A percentile compares a stretch with the other conserved stretches of the same genome.
Conservation (phyloP, 352 stramenopile genomes). For the Phytophthora pisi region DNA sequence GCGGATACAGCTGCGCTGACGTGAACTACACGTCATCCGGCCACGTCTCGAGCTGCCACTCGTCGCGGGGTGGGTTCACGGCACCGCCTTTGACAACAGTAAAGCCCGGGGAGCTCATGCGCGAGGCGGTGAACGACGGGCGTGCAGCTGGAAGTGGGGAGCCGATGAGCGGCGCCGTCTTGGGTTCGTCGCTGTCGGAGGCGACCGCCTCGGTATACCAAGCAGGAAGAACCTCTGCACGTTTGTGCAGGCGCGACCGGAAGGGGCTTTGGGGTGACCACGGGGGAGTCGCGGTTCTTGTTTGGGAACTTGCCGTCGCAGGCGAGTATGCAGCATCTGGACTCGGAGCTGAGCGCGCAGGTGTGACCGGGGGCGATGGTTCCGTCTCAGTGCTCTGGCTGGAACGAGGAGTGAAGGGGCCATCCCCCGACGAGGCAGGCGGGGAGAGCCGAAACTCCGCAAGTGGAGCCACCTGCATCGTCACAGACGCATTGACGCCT, state of each 20-base stretch:
- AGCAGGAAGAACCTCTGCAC: background rate
- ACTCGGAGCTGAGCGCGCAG: background rate
- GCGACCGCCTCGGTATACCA: background rate
- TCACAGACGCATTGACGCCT: background rate
- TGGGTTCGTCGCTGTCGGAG: background rate
- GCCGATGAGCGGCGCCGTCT: background rate
- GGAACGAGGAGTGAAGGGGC: background rate
- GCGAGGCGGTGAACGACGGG: background rate
- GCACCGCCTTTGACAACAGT: too few species aligned
- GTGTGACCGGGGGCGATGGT: background rate
- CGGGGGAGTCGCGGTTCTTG: background rate
- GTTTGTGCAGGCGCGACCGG: background rate
- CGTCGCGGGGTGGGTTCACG: too few species aligned
- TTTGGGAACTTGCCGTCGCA: background rate
- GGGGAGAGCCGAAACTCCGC: slow-evolving; percentile 1
- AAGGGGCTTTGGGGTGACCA: background rate
- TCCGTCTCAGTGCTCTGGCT: background rate
- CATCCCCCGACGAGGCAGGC: background rate
- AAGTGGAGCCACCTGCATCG: background rate
- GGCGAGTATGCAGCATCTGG: background rate
- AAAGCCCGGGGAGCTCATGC: too few species aligned
- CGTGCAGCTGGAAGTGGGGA: background rate
- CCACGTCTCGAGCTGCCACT: background rate
- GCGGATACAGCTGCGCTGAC: background rate
- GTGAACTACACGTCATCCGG: background rate